Percentiles rank a stretch among this genome's conserved stretches.
Conservation (phyloP, 306 rosid genomes). For the Cucurbita maxima region DNA sequence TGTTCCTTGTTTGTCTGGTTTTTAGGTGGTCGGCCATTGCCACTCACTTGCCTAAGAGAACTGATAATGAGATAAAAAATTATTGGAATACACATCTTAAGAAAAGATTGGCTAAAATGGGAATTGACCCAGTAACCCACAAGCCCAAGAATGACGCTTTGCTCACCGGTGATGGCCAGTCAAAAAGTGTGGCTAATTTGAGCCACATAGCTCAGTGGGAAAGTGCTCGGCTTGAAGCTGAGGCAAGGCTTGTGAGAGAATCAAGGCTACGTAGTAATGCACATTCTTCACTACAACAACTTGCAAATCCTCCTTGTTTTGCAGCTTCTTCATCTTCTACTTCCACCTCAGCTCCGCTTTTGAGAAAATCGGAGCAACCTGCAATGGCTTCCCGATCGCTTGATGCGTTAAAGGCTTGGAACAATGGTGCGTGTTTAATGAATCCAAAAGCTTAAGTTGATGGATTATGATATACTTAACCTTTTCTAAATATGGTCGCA, state of each 20-base stretch:
- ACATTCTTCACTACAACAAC: slow-evolving; percentile 28
- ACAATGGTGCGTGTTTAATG: slow-evolving; percentile 7
- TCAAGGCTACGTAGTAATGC: slow-evolving; percentile 34
- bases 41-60: slow-evolving; percentile 92
- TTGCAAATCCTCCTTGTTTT: slow-evolving; percentile 7
- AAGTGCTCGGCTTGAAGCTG: slow-evolving; percentile 97
- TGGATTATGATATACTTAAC: neutral
- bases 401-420: slow-evolving; percentile 15
- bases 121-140: slow-evolving; percentile 92
- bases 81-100: slow-evolving; percentile 97
- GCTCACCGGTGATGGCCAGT: slow-evolving; percentile 44
- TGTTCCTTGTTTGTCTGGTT: neutral
- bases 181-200: slow-evolving; percentile 74
- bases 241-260: slow-evolving; percentile 85
- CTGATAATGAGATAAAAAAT: slow-evolving; percentile 93
- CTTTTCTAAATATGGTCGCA: neutral
- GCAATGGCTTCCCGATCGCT: neutral
- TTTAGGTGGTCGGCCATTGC: slow-evolving; percentile 99
- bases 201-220: slow-evolving; percentile 99
- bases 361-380: neutral
- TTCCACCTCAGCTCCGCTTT: slow-evolving; percentile 3
- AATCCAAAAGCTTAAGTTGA: neutral
- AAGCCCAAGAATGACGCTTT: slow-evolving; percentile 74
- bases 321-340: too few relatives aligned
- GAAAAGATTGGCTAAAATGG: slow-evolving; percentile 90